Base-by-base conservation (phyloP, 2,329 filamentous ascomycete species). In the Colletotrichum orbiculare region DNA sequence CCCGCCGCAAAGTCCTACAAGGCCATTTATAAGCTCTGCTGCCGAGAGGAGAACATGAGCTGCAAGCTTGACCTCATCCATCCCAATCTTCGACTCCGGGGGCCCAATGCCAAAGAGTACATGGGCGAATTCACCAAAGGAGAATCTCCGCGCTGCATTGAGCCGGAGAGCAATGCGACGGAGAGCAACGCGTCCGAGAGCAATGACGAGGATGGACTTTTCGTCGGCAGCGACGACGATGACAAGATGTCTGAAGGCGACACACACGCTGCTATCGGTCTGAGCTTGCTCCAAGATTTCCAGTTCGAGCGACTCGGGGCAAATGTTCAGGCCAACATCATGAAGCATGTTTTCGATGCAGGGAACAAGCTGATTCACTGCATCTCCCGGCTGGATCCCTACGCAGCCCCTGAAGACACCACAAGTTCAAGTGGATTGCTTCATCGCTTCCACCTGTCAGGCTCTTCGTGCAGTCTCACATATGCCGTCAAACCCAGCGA, bases 371-470 rank as follows among this genome's bases (percentile, higher is more conserved):
- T 78, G 0, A 67, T 85, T 4, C 82, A 85, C 58, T 79, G 75
- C 25, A 71, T 85, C 2, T 83, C 81, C 1, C 74, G 83, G 0
- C 72, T 85, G 0, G 83, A 85, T 38, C 75, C 73, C 0, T 70
- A 67, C 6, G 60, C 71, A 1, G 59, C 69, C 1, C 76, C 74
- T 6, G 6, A 45, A 0, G 65, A 69, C 56, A 63, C 6, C 25
- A 41, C 1, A 35, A 42, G 9, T 8, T 60, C 1, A 25, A 66
- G 67, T 8, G 69, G 72, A 2, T 74, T 81, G 0, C 69, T 75
- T 0, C 75, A 75, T 25, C 73, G 77, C 1, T 83, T 85, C 48
- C 79, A 81, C 34, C 72, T 81, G 7, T 69, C 80, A 60, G 13
- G 66, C 9, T 15, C 47, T 1, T 33, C 63, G 2, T 64, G 76